A percentile compares a stretch with the other conserved stretches of the same genome.
Conservation (phyloP, 257 asterid genomes). For the Cordia subcordata region DNA sequence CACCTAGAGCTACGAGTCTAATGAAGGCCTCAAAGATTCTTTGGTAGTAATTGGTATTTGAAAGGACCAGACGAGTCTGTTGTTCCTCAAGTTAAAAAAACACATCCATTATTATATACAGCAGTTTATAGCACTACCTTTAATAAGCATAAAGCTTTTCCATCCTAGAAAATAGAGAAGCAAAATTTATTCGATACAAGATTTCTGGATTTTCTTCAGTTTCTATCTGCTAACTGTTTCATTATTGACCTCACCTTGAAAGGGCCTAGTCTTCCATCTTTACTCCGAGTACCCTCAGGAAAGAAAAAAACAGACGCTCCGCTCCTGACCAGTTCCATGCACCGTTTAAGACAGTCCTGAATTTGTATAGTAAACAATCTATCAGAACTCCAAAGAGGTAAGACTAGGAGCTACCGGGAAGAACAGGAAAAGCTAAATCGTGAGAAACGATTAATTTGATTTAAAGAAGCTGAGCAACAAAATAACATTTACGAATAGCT, state of each 20-base stretch:
- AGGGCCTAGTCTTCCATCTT: conserved; percentile 72
- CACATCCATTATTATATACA: too few species aligned
- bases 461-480: conserved; percentile 8
- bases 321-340: conserved; percentile 72
- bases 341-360: conserved; percentile 87
- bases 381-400: conserved; percentile 8
- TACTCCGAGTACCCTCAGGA: conserved; percentile 96
- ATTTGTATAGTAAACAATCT: conserved; percentile 10
- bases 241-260: conserved; percentile 57
- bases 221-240: neutral
- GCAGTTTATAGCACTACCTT: neutral
- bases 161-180: neutral
- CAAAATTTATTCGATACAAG: neutral
- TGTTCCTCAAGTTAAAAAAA: too few species aligned
- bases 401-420: conserved; percentile 1
- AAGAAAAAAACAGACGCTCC: conserved; percentile 96
- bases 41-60: too few species aligned
- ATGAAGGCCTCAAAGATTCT: too few species aligned
- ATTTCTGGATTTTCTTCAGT: too few species aligned
- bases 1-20: too few species aligned
- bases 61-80: too few species aligned
- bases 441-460: neutral
- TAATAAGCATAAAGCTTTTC: neutral
- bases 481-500: neutral
- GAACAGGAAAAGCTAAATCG: neutral